phyloP scores from a whole-genome alignment of 2,329 filamentous ascomycete species.

The Escovopsis sp. region DNA sequence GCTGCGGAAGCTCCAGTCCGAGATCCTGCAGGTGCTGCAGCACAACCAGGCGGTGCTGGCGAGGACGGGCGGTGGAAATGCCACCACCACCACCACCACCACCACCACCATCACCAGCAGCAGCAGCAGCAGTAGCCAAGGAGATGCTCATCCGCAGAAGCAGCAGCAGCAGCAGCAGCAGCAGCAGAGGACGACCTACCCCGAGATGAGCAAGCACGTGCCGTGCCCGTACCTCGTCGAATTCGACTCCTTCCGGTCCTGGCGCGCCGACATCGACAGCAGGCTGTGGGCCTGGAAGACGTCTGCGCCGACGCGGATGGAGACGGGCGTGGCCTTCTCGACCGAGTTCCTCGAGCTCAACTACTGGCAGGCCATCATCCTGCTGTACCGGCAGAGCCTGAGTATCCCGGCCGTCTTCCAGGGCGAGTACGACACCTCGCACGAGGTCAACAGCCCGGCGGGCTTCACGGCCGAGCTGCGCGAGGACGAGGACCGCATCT shows the following conservation, averaged over 20 bases:
- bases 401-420: slow-evolving; percentile 76
- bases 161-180: too few species aligned
- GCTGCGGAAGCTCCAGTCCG: slow-evolving; percentile 75
- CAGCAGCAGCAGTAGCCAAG: too few species aligned
- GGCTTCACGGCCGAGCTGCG: slow-evolving; percentile 49
- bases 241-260: slow-evolving; percentile 75
- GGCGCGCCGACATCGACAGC: slow-evolving; percentile 76
- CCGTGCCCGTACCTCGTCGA: slow-evolving; percentile 73
- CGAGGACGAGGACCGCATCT: slow-evolving; percentile 82
- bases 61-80: slow-evolving; percentile 45
- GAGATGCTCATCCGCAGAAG: too few species aligned
- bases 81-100: too few species aligned
- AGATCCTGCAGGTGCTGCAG: slow-evolving; percentile 87
- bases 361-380: slow-evolving; percentile 94
- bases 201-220: slow-evolving; percentile 63
- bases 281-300: slow-evolving; percentile 78
- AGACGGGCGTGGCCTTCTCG: slow-evolving; percentile 80
- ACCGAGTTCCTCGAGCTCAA: slow-evolving; percentile 86
- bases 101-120: too few species aligned
- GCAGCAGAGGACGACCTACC: slow-evolving; percentile 45
- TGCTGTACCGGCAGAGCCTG: slow-evolving; percentile 85
- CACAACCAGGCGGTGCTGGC: slow-evolving; percentile 78
- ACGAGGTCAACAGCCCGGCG: slow-evolving; percentile 48
- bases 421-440: slow-evolving; percentile 55
- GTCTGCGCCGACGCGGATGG: slow-evolving; percentile 57